Evolutionary conservation across 257 asterid species (phyloP), one percentile per base, ranked within the genome.

Genomic region (Solanum chilense): DNA sequence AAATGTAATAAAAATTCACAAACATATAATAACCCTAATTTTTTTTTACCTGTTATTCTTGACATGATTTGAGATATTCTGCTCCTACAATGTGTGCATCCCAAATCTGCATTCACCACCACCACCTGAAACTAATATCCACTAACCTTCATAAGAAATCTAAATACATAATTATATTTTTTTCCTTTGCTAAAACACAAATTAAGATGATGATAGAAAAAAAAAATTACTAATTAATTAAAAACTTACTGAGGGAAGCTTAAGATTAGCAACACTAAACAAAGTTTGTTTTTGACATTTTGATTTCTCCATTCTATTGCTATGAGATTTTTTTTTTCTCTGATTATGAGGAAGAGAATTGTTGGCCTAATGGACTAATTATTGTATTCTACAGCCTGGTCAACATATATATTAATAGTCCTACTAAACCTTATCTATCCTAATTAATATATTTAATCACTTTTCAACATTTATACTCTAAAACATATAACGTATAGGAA

Each of bases 101-200:
- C 88, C 37, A 83, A 83, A 73, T 88, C 86, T 58, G 86, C 88
- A 87, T 86, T 90, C 88, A 90, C 12, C 44, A 90, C 89, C 75
- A 90, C 88, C 74, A 88, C 88, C 90, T 88, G 92, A 62, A 88
- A 90, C 92, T 90, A 89, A 27, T 69, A 87, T 12, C 64, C 64
- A 44, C 80, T 70, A 66, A 37, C 18, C 20, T 44, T 27, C 6
- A 49, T 35, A 2, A 82, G 58, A 68, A 62, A 62, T 25, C 35
- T 64, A 56, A 56, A 18, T 18, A 56, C 62, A 52, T 16, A 52
- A 52, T 52, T 52, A 52, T 52, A 52, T 6, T 49, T 49, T 49
- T 15, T 49, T 15, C 2, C 62, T 52, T 52, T 16, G 62, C 18
- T 12, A 18, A 52, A 82, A 52, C 78, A 83, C 47, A 39, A 87